These are phyloP conservation scores for Parietichytrium sp. DNA, from an alignment of 108 stramenopile species.

Conservation along the genomic window DNA sequence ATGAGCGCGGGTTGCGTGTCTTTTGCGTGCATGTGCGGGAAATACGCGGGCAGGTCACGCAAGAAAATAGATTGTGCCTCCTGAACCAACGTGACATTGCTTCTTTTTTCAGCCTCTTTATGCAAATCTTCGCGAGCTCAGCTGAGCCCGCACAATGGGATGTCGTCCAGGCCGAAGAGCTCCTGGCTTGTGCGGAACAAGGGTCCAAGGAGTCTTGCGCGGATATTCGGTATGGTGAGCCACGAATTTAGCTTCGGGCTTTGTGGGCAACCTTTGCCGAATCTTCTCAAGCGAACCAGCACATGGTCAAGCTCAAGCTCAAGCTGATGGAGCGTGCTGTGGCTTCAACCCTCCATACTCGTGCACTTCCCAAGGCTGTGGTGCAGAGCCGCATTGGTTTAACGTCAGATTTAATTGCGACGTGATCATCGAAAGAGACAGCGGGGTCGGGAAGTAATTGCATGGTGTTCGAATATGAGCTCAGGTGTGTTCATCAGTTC, in stretches of 20 bases:
- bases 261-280: background rate
- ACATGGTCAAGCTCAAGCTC: no score
- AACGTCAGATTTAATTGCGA: background rate
- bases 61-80: constrained; percentile 23
- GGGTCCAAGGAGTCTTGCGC: background rate
- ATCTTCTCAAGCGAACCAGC: no score
- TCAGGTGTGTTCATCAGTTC: background rate
- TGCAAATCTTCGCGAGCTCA: background rate
- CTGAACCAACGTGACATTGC: background rate
- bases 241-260: background rate
- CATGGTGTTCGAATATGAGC: background rate
- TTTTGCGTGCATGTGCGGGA: constrained; percentile 1
- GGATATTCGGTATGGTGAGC: background rate
- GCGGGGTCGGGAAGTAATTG: background rate
- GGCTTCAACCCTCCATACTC: constrained; percentile 28
- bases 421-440: background rate
- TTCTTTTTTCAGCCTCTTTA: background rate
- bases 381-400: background rate
- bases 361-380: background rate
- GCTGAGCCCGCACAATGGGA: background rate
- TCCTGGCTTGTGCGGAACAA: background rate
- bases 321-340: constrained; percentile 4
- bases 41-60: background rate
- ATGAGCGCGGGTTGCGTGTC: background rate
- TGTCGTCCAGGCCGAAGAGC: background rate